These are phyloP conservation scores for Blastomyces percursus DNA, from an alignment of 2,329 filamentous ascomycete genomes.

Conservation along the genomic window DNA sequence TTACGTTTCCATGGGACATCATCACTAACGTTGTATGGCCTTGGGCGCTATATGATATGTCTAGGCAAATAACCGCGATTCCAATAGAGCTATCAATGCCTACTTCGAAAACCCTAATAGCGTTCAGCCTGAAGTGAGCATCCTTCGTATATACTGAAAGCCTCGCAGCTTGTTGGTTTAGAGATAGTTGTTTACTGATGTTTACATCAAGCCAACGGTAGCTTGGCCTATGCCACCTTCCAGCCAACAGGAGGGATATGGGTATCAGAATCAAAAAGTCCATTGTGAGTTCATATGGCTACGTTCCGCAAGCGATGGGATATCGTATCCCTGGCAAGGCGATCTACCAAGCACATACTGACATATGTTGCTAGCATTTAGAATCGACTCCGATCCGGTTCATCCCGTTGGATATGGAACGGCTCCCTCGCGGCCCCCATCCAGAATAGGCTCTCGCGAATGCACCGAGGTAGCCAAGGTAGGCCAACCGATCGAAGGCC, in stretches of 20 bases:
- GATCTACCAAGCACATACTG: not conserved
- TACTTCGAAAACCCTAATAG: slow-evolving; percentile 36
- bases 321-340: not conserved
- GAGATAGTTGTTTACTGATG: not conserved
- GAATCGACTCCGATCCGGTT: slow-evolving; percentile 10
- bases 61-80: slow-evolving; percentile 36
- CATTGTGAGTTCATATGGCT: slow-evolving; percentile 18
- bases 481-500: slow-evolving; percentile 19
- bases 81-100: slow-evolving; percentile 37
- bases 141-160: not conserved
- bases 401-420: slow-evolving; percentile 22
- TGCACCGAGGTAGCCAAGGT: slow-evolving; percentile 14
- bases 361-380: slow-evolving; percentile 9
- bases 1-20: not conserved
- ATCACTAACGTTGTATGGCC: not conserved
- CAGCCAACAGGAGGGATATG: slow-evolving; percentile 7
- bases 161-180: not conserved
- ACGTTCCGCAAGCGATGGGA: slow-evolving; percentile 2
- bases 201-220: not conserved
- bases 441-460: slow-evolving; percentile 29
- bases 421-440: slow-evolving; percentile 39
- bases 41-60: not conserved
- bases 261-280: slow-evolving; percentile 19
- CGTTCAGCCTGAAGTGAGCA: slow-evolving; percentile 24
- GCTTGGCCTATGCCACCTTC: slow-evolving; percentile 1